Conservation (phyloP, 495 filamentous ascomycete genomes). For the Neurospora sp. region DNA sequence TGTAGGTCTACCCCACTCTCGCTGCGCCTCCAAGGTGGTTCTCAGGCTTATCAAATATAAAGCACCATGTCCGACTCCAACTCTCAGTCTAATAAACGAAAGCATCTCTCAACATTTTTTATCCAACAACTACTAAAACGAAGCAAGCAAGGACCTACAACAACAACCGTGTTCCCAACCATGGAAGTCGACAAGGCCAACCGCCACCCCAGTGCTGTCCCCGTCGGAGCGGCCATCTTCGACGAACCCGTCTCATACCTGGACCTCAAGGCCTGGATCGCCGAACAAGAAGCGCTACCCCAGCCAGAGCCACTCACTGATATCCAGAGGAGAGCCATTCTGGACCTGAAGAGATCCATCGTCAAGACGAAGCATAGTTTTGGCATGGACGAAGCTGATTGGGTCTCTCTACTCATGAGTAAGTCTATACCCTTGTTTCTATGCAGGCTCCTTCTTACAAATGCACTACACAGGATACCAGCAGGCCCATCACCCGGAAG, state of each 20-base stretch:
- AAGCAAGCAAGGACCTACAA: neutral
- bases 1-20: neutral
- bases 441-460: neutral
- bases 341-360: slow-evolving; percentile 20
- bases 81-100: neutral
- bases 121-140: neutral
- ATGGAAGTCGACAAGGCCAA: neutral
- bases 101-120: neutral
- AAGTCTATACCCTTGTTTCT: slow-evolving; percentile 4
- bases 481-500: slow-evolving; percentile 1
- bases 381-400: slow-evolving; percentile 22
- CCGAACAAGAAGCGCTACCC: slow-evolving; percentile 17
- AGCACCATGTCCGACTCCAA: neutral
- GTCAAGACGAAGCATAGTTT: slow-evolving; percentile 12
- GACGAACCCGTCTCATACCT: slow-evolving; percentile 16
- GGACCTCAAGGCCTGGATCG: slow-evolving; percentile 28
- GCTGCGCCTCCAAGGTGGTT: neutral
- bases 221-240: neutral
- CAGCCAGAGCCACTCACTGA: slow-evolving; percentile 21
- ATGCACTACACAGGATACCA: slow-evolving; percentile 9
- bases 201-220: neutral
- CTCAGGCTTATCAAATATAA: neutral
- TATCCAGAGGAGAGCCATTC: slow-evolving; percentile 20
- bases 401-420: slow-evolving; percentile 28
- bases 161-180: neutral